Evolutionary conservation across 805 yeast species (phyloP).

Genomic region (Suhomyces tanzawaensis): DNA sequence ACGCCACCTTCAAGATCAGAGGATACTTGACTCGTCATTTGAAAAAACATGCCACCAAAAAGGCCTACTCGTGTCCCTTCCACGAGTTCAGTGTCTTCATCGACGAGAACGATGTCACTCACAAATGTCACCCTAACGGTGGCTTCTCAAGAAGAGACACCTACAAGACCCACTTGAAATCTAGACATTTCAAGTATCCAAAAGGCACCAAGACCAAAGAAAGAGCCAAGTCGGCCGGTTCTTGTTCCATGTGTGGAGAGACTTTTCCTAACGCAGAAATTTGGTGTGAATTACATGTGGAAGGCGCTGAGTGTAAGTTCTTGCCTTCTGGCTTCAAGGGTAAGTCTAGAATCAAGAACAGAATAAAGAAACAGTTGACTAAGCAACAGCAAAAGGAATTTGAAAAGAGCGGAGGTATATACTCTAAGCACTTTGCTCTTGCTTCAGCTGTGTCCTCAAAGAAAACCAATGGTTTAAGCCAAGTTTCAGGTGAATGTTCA

Average conservation of each 20-base stretch:
- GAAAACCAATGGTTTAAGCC: neutral
- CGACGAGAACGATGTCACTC: constrained; percentile 40
- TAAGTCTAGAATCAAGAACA: constrained; percentile 42
- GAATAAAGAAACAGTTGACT: constrained; percentile 38
- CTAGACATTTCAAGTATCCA: constrained; percentile 57
- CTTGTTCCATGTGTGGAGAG: constrained; percentile 55
- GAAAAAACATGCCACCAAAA: constrained; percentile 49
- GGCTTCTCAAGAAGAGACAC: constrained; percentile 61
- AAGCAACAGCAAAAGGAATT: constrained; percentile 17
- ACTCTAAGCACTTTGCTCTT: constrained; percentile 8
- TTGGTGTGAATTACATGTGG: constrained; percentile 53
- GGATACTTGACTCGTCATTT: constrained; percentile 55
- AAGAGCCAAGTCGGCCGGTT: constrained; percentile 42
- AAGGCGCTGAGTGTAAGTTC: constrained; percentile 47
- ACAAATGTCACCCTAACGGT: constrained; percentile 55
- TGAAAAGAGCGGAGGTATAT: constrained; percentile 12
- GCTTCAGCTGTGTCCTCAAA: constrained; percentile 1
- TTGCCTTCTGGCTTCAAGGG: constrained; percentile 45
- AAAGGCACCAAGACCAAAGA: constrained; percentile 50
- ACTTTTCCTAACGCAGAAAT: constrained; percentile 46
- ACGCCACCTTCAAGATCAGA: constrained; percentile 47
- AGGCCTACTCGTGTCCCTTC: constrained; percentile 57
- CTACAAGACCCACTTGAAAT: constrained; percentile 55
- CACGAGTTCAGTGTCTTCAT: constrained; percentile 36
- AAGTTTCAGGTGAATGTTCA: neutral